Percentiles rank a stretch among this genome's conserved stretches.
Evolutionary conservation across 148 eudicot genomes (phyloP).

Genomic region (Vaccinium macrocarpon): DNA sequence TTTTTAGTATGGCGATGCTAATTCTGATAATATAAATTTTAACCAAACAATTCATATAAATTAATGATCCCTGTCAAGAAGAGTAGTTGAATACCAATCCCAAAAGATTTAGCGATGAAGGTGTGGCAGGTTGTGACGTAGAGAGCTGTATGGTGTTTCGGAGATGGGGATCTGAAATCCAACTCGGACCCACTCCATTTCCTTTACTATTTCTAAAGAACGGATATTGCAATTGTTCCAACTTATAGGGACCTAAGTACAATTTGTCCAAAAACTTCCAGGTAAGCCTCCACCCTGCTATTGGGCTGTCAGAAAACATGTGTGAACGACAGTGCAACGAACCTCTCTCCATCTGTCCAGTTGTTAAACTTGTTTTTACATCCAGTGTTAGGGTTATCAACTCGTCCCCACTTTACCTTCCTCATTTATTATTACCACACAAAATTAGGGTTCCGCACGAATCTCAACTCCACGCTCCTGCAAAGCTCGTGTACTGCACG

Average conservation of each 20-base stretch:
- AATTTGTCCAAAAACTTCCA: neutral
- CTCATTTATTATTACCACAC: conserved; percentile 30
- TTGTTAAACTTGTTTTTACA: neutral
- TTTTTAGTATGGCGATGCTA: no score
- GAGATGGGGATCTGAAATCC: neutral
- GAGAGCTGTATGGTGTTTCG: neutral
- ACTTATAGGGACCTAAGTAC: neutral
- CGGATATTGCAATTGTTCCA: neutral
- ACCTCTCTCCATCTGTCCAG: neutral
- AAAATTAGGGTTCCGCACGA: conserved; percentile 35
- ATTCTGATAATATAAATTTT: no score
- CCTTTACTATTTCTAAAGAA: neutral
- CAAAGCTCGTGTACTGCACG: conserved; percentile 7
- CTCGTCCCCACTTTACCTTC: conserved; percentile 16
- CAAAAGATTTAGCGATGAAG: no score
- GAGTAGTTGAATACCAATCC: no score
- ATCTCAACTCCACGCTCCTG: neutral
- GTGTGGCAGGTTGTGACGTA: no score
- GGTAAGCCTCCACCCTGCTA: neutral
- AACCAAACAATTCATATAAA: no score
- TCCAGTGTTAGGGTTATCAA: neutral
- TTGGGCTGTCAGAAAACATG: neutral
- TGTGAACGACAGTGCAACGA: neutral
- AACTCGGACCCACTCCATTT: neutral
- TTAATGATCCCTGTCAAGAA: no score